Percentiles rank a stretch among this genome's conserved stretches.
Conservation (phyloP, 805 yeast genomes). For the Kockiozyma suomiensis region DNA sequence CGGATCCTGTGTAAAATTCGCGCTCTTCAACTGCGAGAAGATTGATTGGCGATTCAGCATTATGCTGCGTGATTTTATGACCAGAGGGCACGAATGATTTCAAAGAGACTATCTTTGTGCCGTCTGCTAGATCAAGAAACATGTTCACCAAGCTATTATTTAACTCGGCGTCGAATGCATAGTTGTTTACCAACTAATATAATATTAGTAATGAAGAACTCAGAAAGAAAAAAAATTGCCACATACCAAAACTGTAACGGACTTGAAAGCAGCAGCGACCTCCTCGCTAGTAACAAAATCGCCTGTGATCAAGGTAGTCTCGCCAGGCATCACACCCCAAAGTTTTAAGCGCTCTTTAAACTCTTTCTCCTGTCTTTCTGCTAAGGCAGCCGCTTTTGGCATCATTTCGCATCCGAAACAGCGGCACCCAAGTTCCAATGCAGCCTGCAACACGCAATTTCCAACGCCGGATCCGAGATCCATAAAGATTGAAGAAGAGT, state of each 20-base stretch:
- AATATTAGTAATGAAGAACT: background rate
- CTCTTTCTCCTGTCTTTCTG: constrained; percentile 61
- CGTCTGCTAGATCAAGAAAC: constrained; percentile 64
- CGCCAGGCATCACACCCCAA: constrained; percentile 66
- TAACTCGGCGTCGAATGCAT: constrained; percentile 74
- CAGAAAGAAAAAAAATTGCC: too few species aligned
- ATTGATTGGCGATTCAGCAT: constrained; percentile 61
- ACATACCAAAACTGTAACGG: constrained; percentile 62
- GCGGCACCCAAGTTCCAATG: constrained; percentile 78
- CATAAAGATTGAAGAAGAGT: constrained; percentile 61
- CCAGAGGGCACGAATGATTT: constrained; percentile 79
- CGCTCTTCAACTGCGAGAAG: constrained; percentile 63
- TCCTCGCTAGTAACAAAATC: constrained; percentile 69
- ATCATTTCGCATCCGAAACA: constrained; percentile 91
- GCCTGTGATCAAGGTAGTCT: constrained; percentile 60
- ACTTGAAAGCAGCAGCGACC: constrained; percentile 57
- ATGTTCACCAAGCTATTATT: constrained; percentile 68
- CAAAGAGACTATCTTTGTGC: constrained; percentile 77
- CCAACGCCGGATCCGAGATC: constrained; percentile 96
- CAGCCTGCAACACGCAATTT: constrained; percentile 85
- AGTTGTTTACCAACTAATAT: constrained; percentile 67
- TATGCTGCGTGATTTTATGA: constrained; percentile 60
- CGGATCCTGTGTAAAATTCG: constrained; percentile 68
- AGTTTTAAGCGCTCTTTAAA: constrained; percentile 59
- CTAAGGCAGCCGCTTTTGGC: constrained; percentile 74